Percentiles rank a stretch among this genome's conserved stretches.
Evolutionary conservation across 2,329 filamentous ascomycete species (phyloP).

Genomic region (Onygenales sp.): DNA sequence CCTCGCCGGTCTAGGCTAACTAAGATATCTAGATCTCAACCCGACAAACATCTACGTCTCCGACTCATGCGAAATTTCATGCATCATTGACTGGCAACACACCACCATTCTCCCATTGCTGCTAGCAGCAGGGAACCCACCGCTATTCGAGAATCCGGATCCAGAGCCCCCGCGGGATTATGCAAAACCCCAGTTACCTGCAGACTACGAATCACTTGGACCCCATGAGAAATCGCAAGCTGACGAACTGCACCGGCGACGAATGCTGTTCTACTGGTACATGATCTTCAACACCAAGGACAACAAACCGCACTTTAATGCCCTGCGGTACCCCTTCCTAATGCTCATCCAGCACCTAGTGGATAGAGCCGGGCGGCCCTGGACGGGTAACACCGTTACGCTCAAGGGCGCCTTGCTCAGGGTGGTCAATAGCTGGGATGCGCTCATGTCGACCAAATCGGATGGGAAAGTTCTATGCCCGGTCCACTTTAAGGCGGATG

Average conservation of each 20-base stretch:
- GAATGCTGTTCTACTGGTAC: constrained; percentile 15
- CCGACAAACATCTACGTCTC: constrained; percentile 17
- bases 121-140: constrained; percentile 14
- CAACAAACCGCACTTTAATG: constrained; percentile 16
- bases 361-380: constrained; percentile 15
- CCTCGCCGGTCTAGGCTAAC: background rate
- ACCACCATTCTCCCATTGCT: constrained; percentile 12
- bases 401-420: constrained; percentile 15
- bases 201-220: constrained; percentile 12
- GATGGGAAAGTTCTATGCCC: constrained; percentile 7
- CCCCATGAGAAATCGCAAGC: constrained; percentile 12
- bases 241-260: constrained; percentile 14
- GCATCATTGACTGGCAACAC: constrained; percentile 20
- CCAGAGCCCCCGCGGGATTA: constrained; percentile 8
- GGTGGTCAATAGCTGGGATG: constrained; percentile 9
- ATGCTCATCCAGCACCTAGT: constrained; percentile 14
- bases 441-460: constrained; percentile 5
- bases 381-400: constrained; percentile 16
- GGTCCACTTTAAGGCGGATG: constrained; percentile 10
- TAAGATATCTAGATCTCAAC: constrained; percentile 13
- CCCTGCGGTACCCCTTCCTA: constrained; percentile 14
- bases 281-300: constrained; percentile 15
- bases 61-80: constrained; percentile 13
- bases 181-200: constrained; percentile 11
- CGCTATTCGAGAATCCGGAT: constrained; percentile 18